A percentile compares a stretch with the other conserved stretches of the same genome.
Conservation (phyloP, 2,329 filamentous ascomycete genomes). For the Paraphoma sp. region DNA sequence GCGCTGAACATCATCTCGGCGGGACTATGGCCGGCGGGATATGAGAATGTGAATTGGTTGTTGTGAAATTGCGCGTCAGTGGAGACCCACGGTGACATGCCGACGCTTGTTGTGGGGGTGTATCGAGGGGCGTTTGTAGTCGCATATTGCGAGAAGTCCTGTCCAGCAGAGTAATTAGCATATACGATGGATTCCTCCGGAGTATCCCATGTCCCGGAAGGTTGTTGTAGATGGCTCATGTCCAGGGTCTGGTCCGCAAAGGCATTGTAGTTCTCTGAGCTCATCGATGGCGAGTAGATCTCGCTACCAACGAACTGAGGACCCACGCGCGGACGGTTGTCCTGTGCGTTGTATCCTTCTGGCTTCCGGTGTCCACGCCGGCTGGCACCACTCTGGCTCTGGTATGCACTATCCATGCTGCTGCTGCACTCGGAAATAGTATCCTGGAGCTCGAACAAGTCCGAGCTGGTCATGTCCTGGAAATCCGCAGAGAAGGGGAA, state of each 20-base stretch:
- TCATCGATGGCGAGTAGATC: constrained; percentile 46
- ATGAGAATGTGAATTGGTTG: constrained; percentile 36
- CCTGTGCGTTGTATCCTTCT: constrained; percentile 36
- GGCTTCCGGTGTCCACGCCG: constrained; percentile 36
- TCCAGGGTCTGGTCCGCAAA: constrained; percentile 41
- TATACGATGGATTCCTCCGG: constrained; percentile 40
- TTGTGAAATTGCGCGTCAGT: constrained; percentile 35
- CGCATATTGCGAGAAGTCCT: constrained; percentile 42
- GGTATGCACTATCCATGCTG: constrained; percentile 53
- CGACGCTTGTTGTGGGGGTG: constrained; percentile 24
- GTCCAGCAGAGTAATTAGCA: constrained; percentile 48
- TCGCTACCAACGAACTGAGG: constrained; percentile 39
- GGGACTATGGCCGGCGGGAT: constrained; percentile 22
- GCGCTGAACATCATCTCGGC: constrained; percentile 33
- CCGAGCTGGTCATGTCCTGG: constrained; percentile 44
- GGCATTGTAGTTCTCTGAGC: constrained; percentile 42
- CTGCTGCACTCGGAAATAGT: constrained; percentile 49
- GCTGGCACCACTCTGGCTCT: constrained; percentile 48
- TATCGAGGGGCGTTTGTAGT: constrained; percentile 32
- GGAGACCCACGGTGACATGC: constrained; percentile 30
- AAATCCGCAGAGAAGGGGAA: constrained; percentile 43
- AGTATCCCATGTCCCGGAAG: constrained; percentile 39
- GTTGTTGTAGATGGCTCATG: constrained; percentile 42
- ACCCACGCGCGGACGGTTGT: constrained; percentile 35
- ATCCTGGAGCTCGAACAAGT: constrained; percentile 45